Evolutionary conservation across 352 stramenopile genomes (phyloP).

Genomic region (Phytophthora pisi): DNA sequence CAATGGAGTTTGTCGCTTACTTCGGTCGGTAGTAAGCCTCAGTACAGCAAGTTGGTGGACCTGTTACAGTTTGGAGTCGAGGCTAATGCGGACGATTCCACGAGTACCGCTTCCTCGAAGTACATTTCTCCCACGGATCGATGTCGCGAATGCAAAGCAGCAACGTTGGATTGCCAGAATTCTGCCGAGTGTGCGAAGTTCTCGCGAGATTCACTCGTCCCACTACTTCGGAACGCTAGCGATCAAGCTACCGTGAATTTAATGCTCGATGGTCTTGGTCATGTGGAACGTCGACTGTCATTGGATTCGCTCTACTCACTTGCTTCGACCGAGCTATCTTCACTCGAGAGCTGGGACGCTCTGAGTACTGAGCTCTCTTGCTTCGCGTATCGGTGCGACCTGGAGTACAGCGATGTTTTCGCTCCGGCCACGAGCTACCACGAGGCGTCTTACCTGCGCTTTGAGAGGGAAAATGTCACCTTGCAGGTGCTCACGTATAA

Average conservation of each 20-base stretch:
- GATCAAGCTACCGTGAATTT: not conserved
- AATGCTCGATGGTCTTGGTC: not conserved
- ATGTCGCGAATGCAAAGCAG: constrained; percentile 1
- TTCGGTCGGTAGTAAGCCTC: not conserved
- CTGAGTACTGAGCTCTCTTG: not conserved
- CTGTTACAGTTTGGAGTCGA: not conserved
- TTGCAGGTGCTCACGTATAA: not conserved
- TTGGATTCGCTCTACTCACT: not conserved
- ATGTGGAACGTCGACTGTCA: not conserved
- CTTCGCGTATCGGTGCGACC: not conserved
- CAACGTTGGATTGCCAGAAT: not conserved
- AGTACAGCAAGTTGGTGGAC: not conserved
- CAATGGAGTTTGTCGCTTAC: not conserved
- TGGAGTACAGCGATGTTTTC: not conserved
- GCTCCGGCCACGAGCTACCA: not conserved
- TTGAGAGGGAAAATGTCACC: not conserved
- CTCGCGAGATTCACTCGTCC: not conserved
- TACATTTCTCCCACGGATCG: not conserved
- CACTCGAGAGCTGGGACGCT: constrained; percentile 1
- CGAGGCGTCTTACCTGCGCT: not conserved
- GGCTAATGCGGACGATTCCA: not conserved
- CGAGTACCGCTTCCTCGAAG: not conserved
- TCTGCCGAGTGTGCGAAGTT: not conserved
- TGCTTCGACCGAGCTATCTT: not conserved
- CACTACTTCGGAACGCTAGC: not conserved